A percentile compares a stretch with the other conserved stretches of the same genome.
Conservation (phyloP, 768 basidiomycete genomes). For the Lentinula edodes region DNA sequence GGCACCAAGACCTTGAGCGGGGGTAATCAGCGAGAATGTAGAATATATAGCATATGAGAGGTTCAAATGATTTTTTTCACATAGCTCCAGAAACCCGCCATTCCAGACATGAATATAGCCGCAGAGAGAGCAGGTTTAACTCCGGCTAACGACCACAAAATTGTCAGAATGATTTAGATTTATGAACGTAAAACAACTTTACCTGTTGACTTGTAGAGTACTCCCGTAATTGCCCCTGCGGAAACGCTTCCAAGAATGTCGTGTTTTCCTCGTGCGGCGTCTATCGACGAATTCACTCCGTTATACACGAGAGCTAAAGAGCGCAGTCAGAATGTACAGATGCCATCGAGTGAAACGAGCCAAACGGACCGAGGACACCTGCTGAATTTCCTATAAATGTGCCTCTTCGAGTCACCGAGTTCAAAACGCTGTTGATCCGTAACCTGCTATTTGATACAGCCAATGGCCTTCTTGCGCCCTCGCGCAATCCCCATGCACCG, state of each 20-base stretch:
- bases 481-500: constrained; percentile 92
- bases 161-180: constrained; percentile 28
- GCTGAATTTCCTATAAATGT: constrained; percentile 98
- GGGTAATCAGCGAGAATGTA: constrained; percentile 36
- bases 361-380: constrained; percentile 86
- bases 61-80: constrained; percentile 85
- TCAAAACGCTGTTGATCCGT: constrained; percentile 95
- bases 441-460: constrained; percentile 81
- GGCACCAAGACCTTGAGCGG: constrained; percentile 32
- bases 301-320: constrained; percentile 89
- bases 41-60: constrained; percentile 41
- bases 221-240: constrained; percentile 88
- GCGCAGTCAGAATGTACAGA: constrained; percentile 33
- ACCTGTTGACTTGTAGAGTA: constrained; percentile 93
- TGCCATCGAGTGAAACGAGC: constrained; percentile 22
- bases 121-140: constrained; percentile 85
- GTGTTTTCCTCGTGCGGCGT: constrained; percentile 83
- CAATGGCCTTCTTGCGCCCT: constrained; percentile 84
- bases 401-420: constrained; percentile 93
- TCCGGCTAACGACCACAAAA: constrained; percentile 65
- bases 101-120: constrained; percentile 82
- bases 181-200: constrained; percentile 30
- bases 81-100: constrained; percentile 92
- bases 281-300: constrained; percentile 91
- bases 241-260: constrained; percentile 89